Evolutionary conservation across 1,284 basidiomycete genomes (phyloP), one percentile per base, ranked within the genome.

Genomic region (Cryptococcus hybrid): DNA sequence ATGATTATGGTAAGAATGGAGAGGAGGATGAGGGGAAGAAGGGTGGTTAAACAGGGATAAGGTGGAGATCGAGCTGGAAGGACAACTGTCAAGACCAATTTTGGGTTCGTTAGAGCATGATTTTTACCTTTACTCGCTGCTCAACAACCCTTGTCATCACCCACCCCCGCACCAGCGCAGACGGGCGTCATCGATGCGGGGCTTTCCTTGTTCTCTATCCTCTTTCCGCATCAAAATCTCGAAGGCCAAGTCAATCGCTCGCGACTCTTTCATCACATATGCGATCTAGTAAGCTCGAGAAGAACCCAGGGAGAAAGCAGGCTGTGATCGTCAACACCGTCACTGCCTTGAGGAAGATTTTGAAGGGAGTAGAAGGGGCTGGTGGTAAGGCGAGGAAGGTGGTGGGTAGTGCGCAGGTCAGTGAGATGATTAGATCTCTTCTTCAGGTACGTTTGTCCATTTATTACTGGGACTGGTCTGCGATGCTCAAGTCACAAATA

Each of bases 171-270:
- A 2, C 88, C 93, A 0, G 82, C 92, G 0, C 82, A 85, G 0
- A 94, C 92, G 0, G 86, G 89, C 7, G 88, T 92, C 3, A 89
- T 97, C 24, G 91, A 99, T 73, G 87, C 89, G 2, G 88, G 92
- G 0, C 87, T 99, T 35, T 85, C 89, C 58, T 82, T 99, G 0
- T 97, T 99, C 68, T 82, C 89, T 0, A 82, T 84, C 30, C 79
- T 96, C 12, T 84, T 97, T 11, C 87, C 90, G 0, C 79, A 87
- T 39, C 92, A 96, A 75, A 88, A 89, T 65, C 78, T 86, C 4
- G 75, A 85, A 7, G 84, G 87, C 0, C 86, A 88, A 46, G 81
- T 84, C 84, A 86, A 46, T 84, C 85, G 0, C 79, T 96, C 45
- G 84, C 84, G 0, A 84, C 88, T 55, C 82, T 96, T 38, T 77